These are phyloP conservation scores for Meira miltonrushii DNA, from an alignment of 1,284 basidiomycete genomes.

Conservation along the genomic window DNA sequence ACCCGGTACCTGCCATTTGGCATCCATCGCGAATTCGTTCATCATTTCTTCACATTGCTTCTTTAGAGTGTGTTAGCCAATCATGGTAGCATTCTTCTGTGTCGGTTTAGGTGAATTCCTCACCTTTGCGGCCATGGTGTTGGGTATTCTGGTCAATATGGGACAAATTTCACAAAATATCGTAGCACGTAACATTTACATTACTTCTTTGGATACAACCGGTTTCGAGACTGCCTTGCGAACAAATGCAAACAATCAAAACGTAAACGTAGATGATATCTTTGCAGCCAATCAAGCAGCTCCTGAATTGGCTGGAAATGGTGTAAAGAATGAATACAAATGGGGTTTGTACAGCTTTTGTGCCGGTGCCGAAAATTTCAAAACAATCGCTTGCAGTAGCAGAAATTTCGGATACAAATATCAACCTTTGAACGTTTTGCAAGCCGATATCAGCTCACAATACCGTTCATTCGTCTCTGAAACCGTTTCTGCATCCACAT, in stretches of 20 bases:
- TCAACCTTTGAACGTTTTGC: constrained; percentile 22
- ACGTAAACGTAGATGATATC: constrained; percentile 16
- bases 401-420: constrained; percentile 33
- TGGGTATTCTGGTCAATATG: constrained; percentile 36
- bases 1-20: too few species aligned
- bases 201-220: constrained; percentile 25
- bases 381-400: constrained; percentile 20
- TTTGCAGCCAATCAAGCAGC: constrained; percentile 28
- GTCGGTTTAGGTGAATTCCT: constrained; percentile 43
- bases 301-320: constrained; percentile 20
- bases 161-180: constrained; percentile 47
- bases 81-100: constrained; percentile 16
- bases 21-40: too few species aligned
- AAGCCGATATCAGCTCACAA: constrained; percentile 1
- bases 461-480: constrained; percentile 18
- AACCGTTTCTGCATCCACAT: constrained; percentile 19
- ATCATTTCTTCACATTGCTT: neutral
- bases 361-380: constrained; percentile 16
- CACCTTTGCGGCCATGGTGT: constrained; percentile 41
- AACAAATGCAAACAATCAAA: constrained; percentile 4
- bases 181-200: constrained; percentile 45
- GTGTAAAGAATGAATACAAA: constrained; percentile 28
- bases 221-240: constrained; percentile 23
- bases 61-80: constrained; percentile 4
- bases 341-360: constrained; percentile 33